Evolutionary conservation across 2,329 filamentous ascomycete genomes (phyloP).

Genomic region (Daldinia eschscholtzii): DNA sequence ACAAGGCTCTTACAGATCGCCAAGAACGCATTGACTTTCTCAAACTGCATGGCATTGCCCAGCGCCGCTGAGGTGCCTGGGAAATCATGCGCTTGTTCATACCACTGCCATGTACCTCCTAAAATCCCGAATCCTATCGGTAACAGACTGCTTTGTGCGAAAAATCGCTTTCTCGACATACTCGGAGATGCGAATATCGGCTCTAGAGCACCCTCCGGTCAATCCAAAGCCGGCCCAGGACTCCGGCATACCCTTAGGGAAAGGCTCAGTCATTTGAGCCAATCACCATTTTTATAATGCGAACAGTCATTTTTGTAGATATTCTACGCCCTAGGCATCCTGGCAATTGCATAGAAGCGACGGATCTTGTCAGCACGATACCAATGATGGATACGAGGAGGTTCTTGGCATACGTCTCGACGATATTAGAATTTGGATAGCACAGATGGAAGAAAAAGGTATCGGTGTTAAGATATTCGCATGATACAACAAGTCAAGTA

Average conservation of each 20-base stretch:
- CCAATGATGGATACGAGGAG: neutral
- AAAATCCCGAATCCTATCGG: neutral
- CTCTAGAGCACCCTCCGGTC: neutral
- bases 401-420: neutral
- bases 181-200: too few species aligned
- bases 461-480: neutral
- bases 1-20: constrained; percentile 9
- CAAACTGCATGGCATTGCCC: constrained; percentile 10
- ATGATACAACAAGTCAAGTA: neutral
- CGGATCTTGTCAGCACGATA: neutral
- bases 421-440: neutral
- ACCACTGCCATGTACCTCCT: neutral
- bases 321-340: neutral
- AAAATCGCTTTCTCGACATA: neutral
- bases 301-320: neutral
- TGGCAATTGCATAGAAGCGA: neutral
- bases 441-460: neutral
- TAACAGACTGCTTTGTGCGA: neutral
- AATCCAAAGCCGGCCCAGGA: neutral
- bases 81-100: neutral
- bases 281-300: neutral
- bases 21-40: constrained; percentile 16
- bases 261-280: neutral
- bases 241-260: neutral
- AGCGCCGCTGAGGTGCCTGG: constrained; percentile 8